Evolutionary conservation across 306 rosid species (phyloP).

Genomic region (apple (Malus domestica)): DNA sequence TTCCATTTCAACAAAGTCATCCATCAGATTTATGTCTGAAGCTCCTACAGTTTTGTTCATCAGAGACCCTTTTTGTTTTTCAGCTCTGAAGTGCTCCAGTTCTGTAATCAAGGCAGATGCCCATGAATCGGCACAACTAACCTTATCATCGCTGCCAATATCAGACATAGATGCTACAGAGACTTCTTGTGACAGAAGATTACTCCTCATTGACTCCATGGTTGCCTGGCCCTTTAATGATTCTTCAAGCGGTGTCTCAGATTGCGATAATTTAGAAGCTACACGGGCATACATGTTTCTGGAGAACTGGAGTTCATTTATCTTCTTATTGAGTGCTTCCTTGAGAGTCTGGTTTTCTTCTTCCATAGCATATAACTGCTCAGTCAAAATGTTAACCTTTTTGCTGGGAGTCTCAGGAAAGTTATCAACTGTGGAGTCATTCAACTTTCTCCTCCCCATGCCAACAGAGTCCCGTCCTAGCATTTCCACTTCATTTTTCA

Average conservation of each 20-base stretch:
- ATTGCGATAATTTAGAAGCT: slow-evolving; percentile 54
- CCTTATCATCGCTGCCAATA: slow-evolving; percentile 73
- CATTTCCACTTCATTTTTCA: slow-evolving; percentile 82
- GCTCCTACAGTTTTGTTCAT: slow-evolving; percentile 44
- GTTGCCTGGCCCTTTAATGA: slow-evolving; percentile 33
- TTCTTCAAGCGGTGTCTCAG: slow-evolving; percentile 37
- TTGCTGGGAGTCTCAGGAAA: slow-evolving; percentile 46
- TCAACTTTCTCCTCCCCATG: slow-evolving; percentile 44
- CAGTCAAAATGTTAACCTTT: slow-evolving; percentile 38
- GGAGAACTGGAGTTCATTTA: slow-evolving; percentile 63
- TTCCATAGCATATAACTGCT: slow-evolving; percentile 57
- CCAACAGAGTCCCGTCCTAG: slow-evolving; percentile 56
- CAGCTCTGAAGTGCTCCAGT: slow-evolving; percentile 53
- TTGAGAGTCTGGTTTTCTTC: slow-evolving; percentile 65
- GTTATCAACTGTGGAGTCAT: slow-evolving; percentile 37
- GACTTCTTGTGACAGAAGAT: slow-evolving; percentile 34
- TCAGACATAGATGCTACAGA: slow-evolving; percentile 61
- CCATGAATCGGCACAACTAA: slow-evolving; percentile 71
- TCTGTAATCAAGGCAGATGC: slow-evolving; percentile 74
- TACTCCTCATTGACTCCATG: slow-evolving; percentile 34
- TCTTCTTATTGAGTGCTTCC: slow-evolving; percentile 56
- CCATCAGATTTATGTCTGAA: slow-evolving; percentile 78
- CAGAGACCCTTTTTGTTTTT: slow-evolving; percentile 39
- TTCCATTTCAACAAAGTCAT: slow-evolving; percentile 94
- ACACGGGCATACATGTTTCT: slow-evolving; percentile 55